These are phyloP conservation scores for Sugiyamaella mastotermitis DNA, from an alignment of 805 yeast species.

Conservation along the genomic window DNA sequence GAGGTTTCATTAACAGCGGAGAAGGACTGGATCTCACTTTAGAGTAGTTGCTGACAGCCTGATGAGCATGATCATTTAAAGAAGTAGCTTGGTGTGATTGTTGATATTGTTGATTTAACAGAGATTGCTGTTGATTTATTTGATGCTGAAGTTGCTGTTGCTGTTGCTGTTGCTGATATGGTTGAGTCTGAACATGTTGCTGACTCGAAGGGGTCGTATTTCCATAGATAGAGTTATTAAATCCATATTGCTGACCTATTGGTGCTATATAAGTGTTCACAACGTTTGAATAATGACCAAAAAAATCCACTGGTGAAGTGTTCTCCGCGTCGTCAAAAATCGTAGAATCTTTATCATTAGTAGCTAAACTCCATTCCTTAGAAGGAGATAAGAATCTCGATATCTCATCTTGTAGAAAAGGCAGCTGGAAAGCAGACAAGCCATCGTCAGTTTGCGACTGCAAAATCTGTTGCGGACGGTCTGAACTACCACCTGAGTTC, in stretches of 20 bases:
- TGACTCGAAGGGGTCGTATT: no score
- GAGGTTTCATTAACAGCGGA: no score
- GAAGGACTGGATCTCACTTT: no score
- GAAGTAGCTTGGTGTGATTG: no score
- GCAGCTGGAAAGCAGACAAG: conserved; percentile 19
- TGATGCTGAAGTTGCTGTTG: conserved; percentile 7
- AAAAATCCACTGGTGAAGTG: conserved; percentile 18
- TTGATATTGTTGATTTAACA: not conserved
- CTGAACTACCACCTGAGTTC: no score
- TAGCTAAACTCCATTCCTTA: conserved; percentile 19
- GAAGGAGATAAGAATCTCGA: conserved; percentile 18
- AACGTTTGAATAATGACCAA: conserved; percentile 20
- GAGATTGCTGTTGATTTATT: conserved; percentile 1
- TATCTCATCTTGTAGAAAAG: conserved; percentile 20
- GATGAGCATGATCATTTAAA: no score
- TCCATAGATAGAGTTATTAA: no score
- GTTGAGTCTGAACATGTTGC: conserved; percentile 1
- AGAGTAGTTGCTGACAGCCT: no score
- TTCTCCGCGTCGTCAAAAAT: conserved; percentile 13
- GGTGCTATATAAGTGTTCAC: no score
- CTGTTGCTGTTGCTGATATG: conserved; percentile 4
- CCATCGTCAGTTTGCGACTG: conserved; percentile 17
- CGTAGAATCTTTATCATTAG: conserved; percentile 12
- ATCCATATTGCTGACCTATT: no score
- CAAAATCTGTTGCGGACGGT: not conserved